A percentile compares a stretch with the other conserved stretches of the same genome.
Evolutionary conservation across 2,329 filamentous ascomycete genomes (phyloP).

Genomic region (Fragosphaeria purpurea): DNA sequence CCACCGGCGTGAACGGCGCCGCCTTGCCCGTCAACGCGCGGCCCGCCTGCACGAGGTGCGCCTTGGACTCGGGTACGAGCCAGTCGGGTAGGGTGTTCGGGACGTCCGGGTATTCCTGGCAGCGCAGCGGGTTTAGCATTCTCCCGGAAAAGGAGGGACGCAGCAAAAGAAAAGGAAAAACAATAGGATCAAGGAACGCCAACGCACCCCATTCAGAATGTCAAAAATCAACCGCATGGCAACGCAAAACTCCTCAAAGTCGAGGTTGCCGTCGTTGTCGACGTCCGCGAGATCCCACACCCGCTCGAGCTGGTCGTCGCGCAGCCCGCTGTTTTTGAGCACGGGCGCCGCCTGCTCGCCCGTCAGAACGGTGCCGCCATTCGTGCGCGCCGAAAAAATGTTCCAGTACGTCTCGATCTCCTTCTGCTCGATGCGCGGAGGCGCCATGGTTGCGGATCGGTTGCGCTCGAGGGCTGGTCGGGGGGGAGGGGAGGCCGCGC

Average conservation of each 20-base stretch:
- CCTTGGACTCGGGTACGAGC: conserved; percentile 92
- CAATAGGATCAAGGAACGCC: background rate
- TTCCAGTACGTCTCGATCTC: conserved; percentile 59
- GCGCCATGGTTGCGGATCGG: conserved; percentile 33
- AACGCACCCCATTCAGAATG: conserved; percentile 77
- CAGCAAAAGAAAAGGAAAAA: no score
- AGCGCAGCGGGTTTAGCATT: conserved; percentile 4
- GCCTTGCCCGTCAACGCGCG: conserved; percentile 70
- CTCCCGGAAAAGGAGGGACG: background rate
- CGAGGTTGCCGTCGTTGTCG: conserved; percentile 91
- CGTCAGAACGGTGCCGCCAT: conserved; percentile 49
- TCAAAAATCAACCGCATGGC: conserved; percentile 98
- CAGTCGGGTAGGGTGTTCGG: conserved; percentile 80
- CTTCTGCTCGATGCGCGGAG: conserved; percentile 50
- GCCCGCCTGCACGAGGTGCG: conserved; percentile 76
- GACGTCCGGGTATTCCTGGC: conserved; percentile 80
- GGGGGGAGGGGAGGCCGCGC: no score
- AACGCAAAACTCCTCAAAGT: conserved; percentile 99
- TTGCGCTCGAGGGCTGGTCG: no score
- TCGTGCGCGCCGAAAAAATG: conserved; percentile 50
- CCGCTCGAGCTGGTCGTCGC: conserved; percentile 74
- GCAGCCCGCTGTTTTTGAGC: conserved; percentile 53
- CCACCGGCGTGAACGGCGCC: conserved; percentile 74
- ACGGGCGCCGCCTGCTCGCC: conserved; percentile 53
- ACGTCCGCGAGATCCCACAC: conserved; percentile 98